Percentiles rank a stretch among this genome's conserved stretches.
phyloP scores from a whole-genome alignment of 306 rosid genomes.

The Ziziphus jujuba region DNA sequence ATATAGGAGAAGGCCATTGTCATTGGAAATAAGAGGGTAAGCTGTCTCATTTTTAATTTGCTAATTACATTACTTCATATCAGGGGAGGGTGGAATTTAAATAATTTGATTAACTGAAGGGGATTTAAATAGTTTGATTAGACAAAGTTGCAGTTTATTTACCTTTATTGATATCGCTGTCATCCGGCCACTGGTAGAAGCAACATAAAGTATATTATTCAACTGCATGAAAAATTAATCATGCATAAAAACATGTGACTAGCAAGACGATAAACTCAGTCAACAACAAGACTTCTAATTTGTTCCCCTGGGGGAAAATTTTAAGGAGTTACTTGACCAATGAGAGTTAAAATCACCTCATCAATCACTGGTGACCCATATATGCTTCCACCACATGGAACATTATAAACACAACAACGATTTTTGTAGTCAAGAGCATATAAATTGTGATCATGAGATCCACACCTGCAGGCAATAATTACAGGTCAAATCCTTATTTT shows the following conservation, averaged over 20 bases:
- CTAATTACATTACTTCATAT: too few relatives aligned
- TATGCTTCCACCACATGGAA: conserved; percentile 86
- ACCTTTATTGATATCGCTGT: conserved; percentile 65
- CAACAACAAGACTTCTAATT: conserved; percentile 7
- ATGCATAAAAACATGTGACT: background rate
- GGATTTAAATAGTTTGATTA: too few relatives aligned
- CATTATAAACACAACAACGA: conserved; percentile 62
- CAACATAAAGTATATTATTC: conserved; percentile 65
- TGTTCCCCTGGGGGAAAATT: background rate
- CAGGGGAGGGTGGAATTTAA: too few relatives aligned
- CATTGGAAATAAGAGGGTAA: too few relatives aligned
- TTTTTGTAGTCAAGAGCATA: conserved; percentile 87
- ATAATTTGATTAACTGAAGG: too few relatives aligned
- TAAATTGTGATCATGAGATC: conserved; percentile 83
- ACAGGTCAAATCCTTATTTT: background rate
- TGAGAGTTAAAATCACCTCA: conserved; percentile 57
- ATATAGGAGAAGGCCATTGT: too few relatives aligned
- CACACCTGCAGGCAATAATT: conserved; percentile 67
- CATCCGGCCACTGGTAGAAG: conserved; percentile 78
- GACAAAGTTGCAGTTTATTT: too few relatives aligned
- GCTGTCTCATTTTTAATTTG: too few relatives aligned
- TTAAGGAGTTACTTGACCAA: background rate
- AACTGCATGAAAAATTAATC: conserved; percentile 45
- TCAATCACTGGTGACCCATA: conserved; percentile 89
- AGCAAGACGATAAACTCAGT: background rate